Conservation (phyloP, 352 stramenopile genomes). For the Detonula confervacea region DNA sequence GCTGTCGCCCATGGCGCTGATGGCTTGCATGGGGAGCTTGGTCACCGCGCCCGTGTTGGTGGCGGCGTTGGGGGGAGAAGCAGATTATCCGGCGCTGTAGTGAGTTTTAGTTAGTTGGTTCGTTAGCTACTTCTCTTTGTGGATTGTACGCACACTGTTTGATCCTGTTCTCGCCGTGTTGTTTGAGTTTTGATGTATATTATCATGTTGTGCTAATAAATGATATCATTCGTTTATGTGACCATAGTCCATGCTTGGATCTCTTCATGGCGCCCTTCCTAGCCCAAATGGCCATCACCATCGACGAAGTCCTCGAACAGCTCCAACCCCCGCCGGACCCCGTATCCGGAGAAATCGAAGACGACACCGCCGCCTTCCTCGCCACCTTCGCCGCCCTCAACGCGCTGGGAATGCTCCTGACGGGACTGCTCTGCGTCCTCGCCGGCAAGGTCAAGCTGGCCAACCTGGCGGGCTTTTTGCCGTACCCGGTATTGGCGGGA, state of each 20-base stretch:
- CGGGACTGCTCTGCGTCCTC: slow-evolving; percentile 54
- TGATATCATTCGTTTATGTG: too few relatives aligned
- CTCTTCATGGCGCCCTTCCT: slow-evolving; percentile 82
- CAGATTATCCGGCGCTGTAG: slow-evolving; percentile 69
- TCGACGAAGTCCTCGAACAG: slow-evolving; percentile 62
- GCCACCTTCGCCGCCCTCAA: slow-evolving; percentile 69
- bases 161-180: too few relatives aligned
- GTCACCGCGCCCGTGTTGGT: slow-evolving; percentile 55
- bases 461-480: slow-evolving; percentile 72
- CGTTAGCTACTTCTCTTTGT: too few relatives aligned
- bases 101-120: too few relatives aligned
- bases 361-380: slow-evolving; percentile 63
- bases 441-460: slow-evolving; percentile 68
- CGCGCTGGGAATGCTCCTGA: slow-evolving; percentile 59
- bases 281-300: slow-evolving; percentile 56
- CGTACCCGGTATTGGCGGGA: slow-evolving; percentile 74
- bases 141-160: too few relatives aligned
- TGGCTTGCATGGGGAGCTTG: slow-evolving; percentile 63
- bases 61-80: slow-evolving; percentile 35
- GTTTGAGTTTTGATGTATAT: too few relatives aligned
- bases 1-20: slow-evolving; percentile 55
- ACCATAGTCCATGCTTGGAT: slow-evolving; percentile 64
- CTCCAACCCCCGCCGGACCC: neutral
- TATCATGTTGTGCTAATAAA: too few relatives aligned
- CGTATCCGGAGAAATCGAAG: slow-evolving; percentile 3